Evolutionary conservation across 306 rosid species (phyloP).

Genomic region (Mimosa pudica): DNA sequence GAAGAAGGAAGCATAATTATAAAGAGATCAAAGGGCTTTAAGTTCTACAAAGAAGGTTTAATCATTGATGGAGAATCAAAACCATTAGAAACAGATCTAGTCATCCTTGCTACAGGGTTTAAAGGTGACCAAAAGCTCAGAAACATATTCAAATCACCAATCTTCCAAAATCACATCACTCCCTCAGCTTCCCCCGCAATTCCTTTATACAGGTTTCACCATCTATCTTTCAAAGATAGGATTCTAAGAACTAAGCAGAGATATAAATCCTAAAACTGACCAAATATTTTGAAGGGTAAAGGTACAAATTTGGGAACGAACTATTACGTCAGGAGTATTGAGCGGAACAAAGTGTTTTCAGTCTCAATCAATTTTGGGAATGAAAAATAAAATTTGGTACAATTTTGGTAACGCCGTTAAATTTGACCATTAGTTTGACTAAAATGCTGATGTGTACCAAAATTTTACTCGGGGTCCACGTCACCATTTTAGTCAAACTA

Average conservation of each 20-base stretch:
- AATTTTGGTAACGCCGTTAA: too few relatives aligned
- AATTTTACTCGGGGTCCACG: too few relatives aligned
- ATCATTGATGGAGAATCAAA: conserved; percentile 45
- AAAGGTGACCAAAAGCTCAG: conserved; percentile 53
- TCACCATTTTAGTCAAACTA: too few relatives aligned
- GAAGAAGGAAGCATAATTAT: conserved; percentile 53
- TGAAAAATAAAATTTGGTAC: too few relatives aligned
- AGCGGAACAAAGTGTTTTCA: too few relatives aligned
- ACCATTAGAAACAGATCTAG: conserved; percentile 47
- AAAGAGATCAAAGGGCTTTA: conserved; percentile 44
- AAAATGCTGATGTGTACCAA: too few relatives aligned
- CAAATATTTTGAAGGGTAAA: not conserved
- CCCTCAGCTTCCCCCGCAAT: conserved; percentile 17
- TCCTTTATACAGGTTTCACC: conserved; percentile 49
- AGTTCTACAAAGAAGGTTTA: conserved; percentile 51
- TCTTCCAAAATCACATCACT: conserved; percentile 35
- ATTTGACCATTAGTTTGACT: too few relatives aligned
- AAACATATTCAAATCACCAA: conserved; percentile 47
- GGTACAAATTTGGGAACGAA: too few relatives aligned
- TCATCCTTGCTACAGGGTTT: conserved; percentile 59
- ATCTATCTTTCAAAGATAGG: not conserved
- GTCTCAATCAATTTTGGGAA: too few relatives aligned
- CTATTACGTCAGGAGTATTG: too few relatives aligned
- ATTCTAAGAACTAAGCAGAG: not conserved
- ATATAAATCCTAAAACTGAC: not conserved